Percentiles rank a stretch among this genome's conserved stretches.
Conservation (phyloP, 2,329 filamentous ascomycete genomes). For the Calonectria multiphialidica region DNA sequence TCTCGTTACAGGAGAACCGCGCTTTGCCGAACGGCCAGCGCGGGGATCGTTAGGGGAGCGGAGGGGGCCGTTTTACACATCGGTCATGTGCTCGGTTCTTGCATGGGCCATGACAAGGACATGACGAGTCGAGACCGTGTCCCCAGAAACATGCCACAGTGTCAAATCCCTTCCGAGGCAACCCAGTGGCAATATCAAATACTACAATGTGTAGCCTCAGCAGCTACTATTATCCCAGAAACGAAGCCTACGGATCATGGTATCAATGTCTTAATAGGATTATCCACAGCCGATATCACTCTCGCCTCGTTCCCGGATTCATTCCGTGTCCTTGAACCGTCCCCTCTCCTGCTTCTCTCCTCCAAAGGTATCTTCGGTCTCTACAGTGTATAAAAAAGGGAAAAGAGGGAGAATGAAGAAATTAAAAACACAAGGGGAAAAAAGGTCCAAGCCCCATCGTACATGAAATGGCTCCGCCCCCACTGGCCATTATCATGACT, state of each 20-base stretch:
- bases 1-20: conserved; percentile 27
- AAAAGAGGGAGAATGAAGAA: neutral
- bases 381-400: conserved; percentile 5
- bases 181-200: neutral
- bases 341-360: neutral
- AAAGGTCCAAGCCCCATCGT: neutral
- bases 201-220: neutral
- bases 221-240: neutral
- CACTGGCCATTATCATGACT: conserved; percentile 5
- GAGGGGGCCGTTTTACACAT: neutral
- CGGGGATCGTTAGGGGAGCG: conserved; percentile 11
- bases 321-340: neutral
- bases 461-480: conserved; percentile 4
- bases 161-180: neutral
- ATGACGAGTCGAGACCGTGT: neutral
- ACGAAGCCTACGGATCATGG: neutral
- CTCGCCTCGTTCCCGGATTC: neutral
- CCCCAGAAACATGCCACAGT: neutral
- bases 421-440: neutral
- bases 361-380: conserved; percentile 5
- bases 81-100: conserved; percentile 36
- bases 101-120: conserved; percentile 2
- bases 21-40: conserved; percentile 39
- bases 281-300: neutral
- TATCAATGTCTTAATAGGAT: neutral